phyloP scores from a whole-genome alignment of 1,284 basidiomycete species.

The Pascua sp. region DNA sequence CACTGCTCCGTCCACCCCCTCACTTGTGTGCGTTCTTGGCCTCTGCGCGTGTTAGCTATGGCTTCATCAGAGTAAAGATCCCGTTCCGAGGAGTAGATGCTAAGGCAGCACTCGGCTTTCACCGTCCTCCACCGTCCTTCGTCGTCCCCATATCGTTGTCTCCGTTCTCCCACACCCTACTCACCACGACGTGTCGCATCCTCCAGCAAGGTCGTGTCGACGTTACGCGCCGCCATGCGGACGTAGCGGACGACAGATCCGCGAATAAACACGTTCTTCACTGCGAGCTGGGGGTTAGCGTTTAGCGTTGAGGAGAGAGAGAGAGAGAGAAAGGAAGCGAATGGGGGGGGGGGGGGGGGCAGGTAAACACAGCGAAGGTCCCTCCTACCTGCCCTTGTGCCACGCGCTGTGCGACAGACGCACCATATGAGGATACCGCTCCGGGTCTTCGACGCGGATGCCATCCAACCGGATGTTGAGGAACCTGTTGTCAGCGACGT shows the following conservation, averaged over 20 bases:
- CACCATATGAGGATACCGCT: slow-evolving; percentile 96
- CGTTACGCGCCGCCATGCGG: slow-evolving; percentile 83
- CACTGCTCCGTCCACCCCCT: too few species aligned
- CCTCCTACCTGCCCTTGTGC: not conserved
- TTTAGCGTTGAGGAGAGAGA: too few species aligned
- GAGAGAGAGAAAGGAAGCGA: not conserved
- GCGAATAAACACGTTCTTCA: slow-evolving; percentile 98
- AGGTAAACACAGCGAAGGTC: slow-evolving; percentile 6
- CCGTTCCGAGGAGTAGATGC: not conserved
- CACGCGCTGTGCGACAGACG: slow-evolving; percentile 26
- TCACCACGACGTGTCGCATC: slow-evolving; percentile 93
- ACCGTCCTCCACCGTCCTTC: not conserved
- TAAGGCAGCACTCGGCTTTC: not conserved
- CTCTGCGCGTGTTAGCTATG: slow-evolving; percentile 3
- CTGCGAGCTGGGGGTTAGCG: slow-evolving; percentile 73
- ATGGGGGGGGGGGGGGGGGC: slow-evolving; percentile 9
- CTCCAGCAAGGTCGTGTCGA: slow-evolving; percentile 93
- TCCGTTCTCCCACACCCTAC: slow-evolving; percentile 23
- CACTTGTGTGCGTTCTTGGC: not conserved
- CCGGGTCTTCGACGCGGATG: slow-evolving; percentile 88
- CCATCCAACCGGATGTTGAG: slow-evolving; percentile 94
- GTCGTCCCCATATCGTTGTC: not conserved
- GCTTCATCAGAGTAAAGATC: not conserved
- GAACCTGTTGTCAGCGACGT: slow-evolving; percentile 60
- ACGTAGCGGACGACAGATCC: slow-evolving; percentile 98